Conservation (phyloP, 352 stramenopile species). For the Pythium phragmitis region DNA sequence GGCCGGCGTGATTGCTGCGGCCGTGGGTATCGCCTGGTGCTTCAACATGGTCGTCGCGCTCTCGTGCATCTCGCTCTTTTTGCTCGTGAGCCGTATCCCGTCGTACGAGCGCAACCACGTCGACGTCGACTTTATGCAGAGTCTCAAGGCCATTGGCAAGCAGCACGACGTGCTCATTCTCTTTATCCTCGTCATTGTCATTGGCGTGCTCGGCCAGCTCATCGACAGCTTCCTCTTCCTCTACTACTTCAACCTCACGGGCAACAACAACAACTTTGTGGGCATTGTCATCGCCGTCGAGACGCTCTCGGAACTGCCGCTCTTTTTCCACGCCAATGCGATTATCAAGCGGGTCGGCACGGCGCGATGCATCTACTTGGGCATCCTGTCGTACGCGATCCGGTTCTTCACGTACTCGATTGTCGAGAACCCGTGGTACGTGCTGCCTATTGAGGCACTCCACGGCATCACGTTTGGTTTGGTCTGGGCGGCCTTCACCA, state of each 20-base stretch:
- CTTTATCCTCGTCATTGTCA: conserved; percentile 64
- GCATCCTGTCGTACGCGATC: conserved; percentile 50
- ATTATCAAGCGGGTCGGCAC: conserved; percentile 65
- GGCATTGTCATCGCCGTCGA: conserved; percentile 67
- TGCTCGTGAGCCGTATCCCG: conserved; percentile 54
- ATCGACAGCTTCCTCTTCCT: conserved; percentile 77
- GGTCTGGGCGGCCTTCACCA: conserved; percentile 72
- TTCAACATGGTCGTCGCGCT: conserved; percentile 76
- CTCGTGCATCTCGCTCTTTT: conserved; percentile 51
- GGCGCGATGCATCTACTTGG: conserved; percentile 47
- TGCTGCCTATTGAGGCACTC: conserved; percentile 60
- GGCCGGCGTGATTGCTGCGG: conserved; percentile 53
- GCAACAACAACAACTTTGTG: conserved; percentile 58
- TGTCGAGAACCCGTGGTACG: conserved; percentile 60
- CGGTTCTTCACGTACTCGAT: conserved; percentile 66
- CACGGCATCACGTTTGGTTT: conserved; percentile 73
- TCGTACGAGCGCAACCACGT: conserved; percentile 36
- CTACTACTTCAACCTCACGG: conserved; percentile 70
- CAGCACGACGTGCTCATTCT: conserved; percentile 63
- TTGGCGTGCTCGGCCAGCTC: conserved; percentile 52
- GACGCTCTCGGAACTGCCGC: conserved; percentile 67
- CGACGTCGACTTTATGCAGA: conserved; percentile 39
- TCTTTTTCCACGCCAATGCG: conserved; percentile 74
- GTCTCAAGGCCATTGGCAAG: conserved; percentile 42
- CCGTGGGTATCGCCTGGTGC: conserved; percentile 70